Evolutionary conservation across 2,329 filamentous ascomycete genomes (phyloP), one percentile per base, ranked within the genome.

Genomic region (Myriosclerotinia scirpicola): DNA sequence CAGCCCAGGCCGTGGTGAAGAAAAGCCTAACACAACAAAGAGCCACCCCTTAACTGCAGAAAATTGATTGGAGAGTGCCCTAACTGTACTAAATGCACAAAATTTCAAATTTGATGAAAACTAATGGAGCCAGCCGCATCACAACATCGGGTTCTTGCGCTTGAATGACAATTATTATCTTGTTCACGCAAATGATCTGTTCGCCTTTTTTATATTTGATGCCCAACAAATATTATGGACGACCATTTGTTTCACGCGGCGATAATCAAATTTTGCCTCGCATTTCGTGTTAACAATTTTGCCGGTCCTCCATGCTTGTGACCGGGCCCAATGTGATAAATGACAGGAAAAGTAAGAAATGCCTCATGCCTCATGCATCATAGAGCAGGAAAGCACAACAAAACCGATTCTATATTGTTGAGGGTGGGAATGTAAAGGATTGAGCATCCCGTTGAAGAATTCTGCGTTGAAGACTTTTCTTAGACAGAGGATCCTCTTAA

Each of bases 321-420:
- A 50, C 58, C 4, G 5, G 34, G n/a, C 7, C 15, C 15, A 61
- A 61, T 61, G 8, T 50, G 58, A 61, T 40, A 61, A 50, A 22
- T 61, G 58, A 61, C 44, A 50, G 44, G 50, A 60, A 60, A 6
- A 30, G 55, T 26, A 26, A 36, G n/a, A 40, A 40, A 26, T 26
- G 1, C 12, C 44, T 38, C 4, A 26, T 26, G 1, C 12, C 44
- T 38, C 4, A 50, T 38, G 8, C 30, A 9, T 14, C 9, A 17
- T 50, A 17, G 15, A 36, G 58, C 34, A 26, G n/a, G 44, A 50
- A 60, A 11, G 11, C 22, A 26, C 44, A 7, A 26, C 17, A 11
- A 22, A 38, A 50, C 11, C 2, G 14, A 61, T 22, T 36, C 5
- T 5, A 50, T 38, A 17, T 36, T 22, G 8, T n/a, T 26, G 58